These are phyloP conservation scores for Nemania sp. DNA, from an alignment of 2,329 filamentous ascomycete species.

Conservation along the genomic window DNA sequence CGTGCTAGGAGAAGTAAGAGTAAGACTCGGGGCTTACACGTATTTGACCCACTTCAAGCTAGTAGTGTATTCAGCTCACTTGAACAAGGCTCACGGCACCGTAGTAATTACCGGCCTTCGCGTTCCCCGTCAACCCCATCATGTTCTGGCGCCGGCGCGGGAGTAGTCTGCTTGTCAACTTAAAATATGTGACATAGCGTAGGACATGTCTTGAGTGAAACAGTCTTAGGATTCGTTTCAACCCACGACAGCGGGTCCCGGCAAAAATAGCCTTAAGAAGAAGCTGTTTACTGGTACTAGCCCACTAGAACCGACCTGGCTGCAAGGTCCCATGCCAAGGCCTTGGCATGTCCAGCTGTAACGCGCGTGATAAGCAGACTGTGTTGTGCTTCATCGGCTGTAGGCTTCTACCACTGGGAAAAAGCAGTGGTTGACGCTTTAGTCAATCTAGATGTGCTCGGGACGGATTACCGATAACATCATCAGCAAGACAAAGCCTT, in stretches of 20 bases:
- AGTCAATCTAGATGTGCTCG: slow-evolving; percentile 2
- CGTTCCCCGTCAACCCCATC: background rate
- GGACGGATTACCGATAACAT: slow-evolving; percentile 29
- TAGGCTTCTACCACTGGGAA: slow-evolving; percentile 7
- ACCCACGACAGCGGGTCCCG: slow-evolving; percentile 18
- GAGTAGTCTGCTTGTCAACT: slow-evolving; percentile 3
- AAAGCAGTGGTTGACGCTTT: slow-evolving; percentile 7
- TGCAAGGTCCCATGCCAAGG: slow-evolving; percentile 28
- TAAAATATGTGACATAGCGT: slow-evolving; percentile 15
- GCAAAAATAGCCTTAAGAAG: slow-evolving; percentile 27
- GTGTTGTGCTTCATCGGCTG: slow-evolving; percentile 13
- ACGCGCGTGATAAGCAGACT: slow-evolving; percentile 31
- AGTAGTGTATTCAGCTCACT: slow-evolving; percentile 26
- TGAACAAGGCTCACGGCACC: slow-evolving; percentile 25
- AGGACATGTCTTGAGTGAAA: slow-evolving; percentile 23
- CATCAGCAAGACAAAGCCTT: slow-evolving; percentile 14
- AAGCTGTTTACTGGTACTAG: slow-evolving; percentile 15
- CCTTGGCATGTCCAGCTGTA: slow-evolving; percentile 29
- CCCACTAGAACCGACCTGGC: slow-evolving; percentile 11
- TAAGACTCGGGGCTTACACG: slow-evolving; percentile 33
- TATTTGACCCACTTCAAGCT: slow-evolving; percentile 24
- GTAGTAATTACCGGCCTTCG: slow-evolving; percentile 9
- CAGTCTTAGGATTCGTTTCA: slow-evolving; percentile 27
- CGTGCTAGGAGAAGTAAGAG: slow-evolving; percentile 20
- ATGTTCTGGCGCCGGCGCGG: background rate